Evolutionary conservation across 768 basidiomycete genomes (phyloP), one percentile per base, ranked within the genome.

Genomic region (Trametes cinnabarina): DNA sequence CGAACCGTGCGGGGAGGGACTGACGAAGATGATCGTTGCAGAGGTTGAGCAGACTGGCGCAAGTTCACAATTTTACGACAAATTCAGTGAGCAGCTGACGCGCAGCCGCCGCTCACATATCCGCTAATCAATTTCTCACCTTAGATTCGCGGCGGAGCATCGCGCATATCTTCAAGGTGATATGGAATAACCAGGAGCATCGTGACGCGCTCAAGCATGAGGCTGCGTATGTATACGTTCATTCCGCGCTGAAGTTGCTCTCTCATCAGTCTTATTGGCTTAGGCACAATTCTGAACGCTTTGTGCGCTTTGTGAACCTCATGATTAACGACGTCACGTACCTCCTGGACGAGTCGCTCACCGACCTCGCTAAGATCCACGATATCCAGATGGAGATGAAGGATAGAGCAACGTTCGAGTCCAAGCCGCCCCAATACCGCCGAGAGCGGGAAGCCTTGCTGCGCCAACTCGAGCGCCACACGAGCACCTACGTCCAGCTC

Each of bases 311-410:
- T 71, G 83, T 95, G 75, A 98, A 99, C 74, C 78, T 98, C 66
- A 90, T 98, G 85, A 97, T 98, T 77, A 98, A 97, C 80, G 97
- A 99, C 66, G 94, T 96, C 53, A 98, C 96, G 9, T 98, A 94
- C 73, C 88, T 98, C 51, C 87, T 99, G 82, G 94, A 98, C 70
- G 97, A 99, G 67, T 96, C 94, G 9, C 79, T 98, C 47, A 85
- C 85, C 65, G 91, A 95, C 62, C 79, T 99, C 49, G 79, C 85
- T 11, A 91, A 96, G 68, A 97, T 99, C 62, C 85, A 90, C 70
- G 85, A 82, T 58, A 87, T 98, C 48, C 89, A 96, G 70, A 75
- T 76, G 0, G 90, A 95, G 69, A 96, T 95, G 88, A 85, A 83
- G 43, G 82, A 94, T 71, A 77, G 78, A 51, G 79, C 72, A 2